Conservation (phyloP, 2,329 filamentous ascomycete genomes). For the Pyrenochaeta sp. region DNA sequence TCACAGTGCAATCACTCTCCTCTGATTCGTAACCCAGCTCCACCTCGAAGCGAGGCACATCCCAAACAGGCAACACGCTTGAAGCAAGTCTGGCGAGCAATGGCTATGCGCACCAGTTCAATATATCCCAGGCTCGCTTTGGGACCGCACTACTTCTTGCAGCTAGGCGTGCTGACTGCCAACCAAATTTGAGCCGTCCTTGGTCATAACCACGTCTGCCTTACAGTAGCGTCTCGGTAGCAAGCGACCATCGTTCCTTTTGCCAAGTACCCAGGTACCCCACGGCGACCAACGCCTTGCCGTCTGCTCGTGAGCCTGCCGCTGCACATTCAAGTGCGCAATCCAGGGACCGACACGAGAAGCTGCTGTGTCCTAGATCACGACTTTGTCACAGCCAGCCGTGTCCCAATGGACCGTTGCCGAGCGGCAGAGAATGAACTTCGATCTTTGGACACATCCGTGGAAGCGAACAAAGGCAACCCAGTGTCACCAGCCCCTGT, state of each 20-base stretch:
- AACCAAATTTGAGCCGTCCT: background rate
- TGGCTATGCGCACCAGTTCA: constrained; percentile 10
- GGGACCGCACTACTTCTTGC: constrained; percentile 20
- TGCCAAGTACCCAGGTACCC: background rate
- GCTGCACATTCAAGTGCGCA: background rate
- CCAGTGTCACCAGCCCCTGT: too few relatives aligned
- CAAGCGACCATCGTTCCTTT: background rate
- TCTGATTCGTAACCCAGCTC: background rate
- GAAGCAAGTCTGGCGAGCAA: constrained; percentile 33
- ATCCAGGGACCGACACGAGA: background rate
- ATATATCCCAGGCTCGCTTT: constrained; percentile 6
- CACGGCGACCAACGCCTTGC: background rate
- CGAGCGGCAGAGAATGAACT: too few relatives aligned
- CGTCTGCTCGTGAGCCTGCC: background rate
- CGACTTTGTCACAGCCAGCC: too few relatives aligned
- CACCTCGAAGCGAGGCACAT: background rate
- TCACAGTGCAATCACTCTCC: background rate
- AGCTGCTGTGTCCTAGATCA: too few relatives aligned
- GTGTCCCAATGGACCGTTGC: too few relatives aligned
- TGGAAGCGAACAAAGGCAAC: too few relatives aligned
- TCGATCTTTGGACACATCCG: too few relatives aligned
- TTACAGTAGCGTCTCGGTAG: background rate
- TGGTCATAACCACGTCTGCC: too few relatives aligned
- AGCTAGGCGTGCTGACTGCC: constrained; percentile 20
- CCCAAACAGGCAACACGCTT: constrained; percentile 7